Evolutionary conservation across 73 alveolate species (phyloP), one percentile per base, ranked within the genome.

Genomic region (Paramecium sexaurelia): DNA sequence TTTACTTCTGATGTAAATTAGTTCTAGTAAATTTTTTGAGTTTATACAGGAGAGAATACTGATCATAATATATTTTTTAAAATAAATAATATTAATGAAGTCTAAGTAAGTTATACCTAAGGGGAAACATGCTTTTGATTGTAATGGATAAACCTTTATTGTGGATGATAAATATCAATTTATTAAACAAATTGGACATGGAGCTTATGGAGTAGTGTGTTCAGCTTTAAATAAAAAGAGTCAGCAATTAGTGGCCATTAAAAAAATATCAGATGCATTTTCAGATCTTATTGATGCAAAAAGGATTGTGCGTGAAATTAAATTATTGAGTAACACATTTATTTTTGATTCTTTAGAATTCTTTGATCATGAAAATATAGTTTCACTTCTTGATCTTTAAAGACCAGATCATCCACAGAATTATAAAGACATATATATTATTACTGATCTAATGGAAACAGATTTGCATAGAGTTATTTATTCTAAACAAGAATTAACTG

Each of bases 331-430:
- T 91, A 71, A 17, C 0, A n/a, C 45, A 35, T 73, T 5, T 26
- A 3, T n/a, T 36, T 15, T 13, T 85, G 6, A 55, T 29, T 40
- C 55, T 69, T 8, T 87, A 92, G 95, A 89, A 55, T 95, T 95
- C 86, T 95, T 95, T 73, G 96, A 92, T 32, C 99, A 96, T 91
- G 99, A 96, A 66, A 96, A 96, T 85, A 94, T 96, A 15, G 96
- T 96, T 32, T 85, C 96, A 22, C 91, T 96, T n/a, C 91, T 96
- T 41, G 99, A 96, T 75, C 92, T 96, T 6, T 75, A 95, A 67
- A 94, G 94, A 83, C 99, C 98, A 0, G 96, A 94, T 0, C 91
- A 83, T 61, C 83, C 91, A 36, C 47, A 92, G 11, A 91, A 92
- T 45, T 96, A 85, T 67, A 93, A 95, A 83, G 99, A 95, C 61